Percentiles rank a stretch among this genome's conserved stretches.
Conservation (phyloP, 768 basidiomycete genomes). For the Exidia glandulosa region DNA sequence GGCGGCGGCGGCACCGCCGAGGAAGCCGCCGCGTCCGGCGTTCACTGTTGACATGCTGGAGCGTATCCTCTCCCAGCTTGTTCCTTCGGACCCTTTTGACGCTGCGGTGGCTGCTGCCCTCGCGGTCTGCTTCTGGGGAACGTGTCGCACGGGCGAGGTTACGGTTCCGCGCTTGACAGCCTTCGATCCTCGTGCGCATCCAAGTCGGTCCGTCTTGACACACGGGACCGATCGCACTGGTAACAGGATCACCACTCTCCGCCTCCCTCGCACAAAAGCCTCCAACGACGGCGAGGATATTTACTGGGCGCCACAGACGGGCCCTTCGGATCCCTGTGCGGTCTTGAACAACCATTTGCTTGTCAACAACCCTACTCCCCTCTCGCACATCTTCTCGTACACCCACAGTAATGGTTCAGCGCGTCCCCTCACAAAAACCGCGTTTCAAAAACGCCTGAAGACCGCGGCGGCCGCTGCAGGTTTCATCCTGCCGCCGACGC, state of each 20-base stretch:
- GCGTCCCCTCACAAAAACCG: neutral
- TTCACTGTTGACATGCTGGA: slow-evolving; percentile 18
- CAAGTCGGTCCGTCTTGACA: neutral
- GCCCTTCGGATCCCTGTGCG: slow-evolving; percentile 13
- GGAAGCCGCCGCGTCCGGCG: slow-evolving; percentile 20
- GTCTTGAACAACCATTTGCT: slow-evolving; percentile 18
- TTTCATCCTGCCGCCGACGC: neutral
- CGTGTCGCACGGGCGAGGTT: slow-evolving; percentile 26
- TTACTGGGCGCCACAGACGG: slow-evolving; percentile 20
- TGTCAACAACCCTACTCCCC: slow-evolving; percentile 17
- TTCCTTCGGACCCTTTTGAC: slow-evolving; percentile 20
- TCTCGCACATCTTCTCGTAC: slow-evolving; percentile 23
- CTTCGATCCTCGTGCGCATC: neutral
- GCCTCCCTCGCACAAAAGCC: slow-evolving; percentile 20
- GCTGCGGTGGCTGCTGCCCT: slow-evolving; percentile 27
- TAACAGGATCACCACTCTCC: slow-evolving; percentile 14
- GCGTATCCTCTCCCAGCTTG: slow-evolving; percentile 11
- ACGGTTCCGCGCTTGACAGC: neutral
- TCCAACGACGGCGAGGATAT: slow-evolving; percentile 19
- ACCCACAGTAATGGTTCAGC: slow-evolving; percentile 1
- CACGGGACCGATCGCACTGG: neutral
- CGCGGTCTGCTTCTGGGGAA: slow-evolving; percentile 27
- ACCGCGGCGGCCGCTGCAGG: neutral
- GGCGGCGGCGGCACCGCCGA: slow-evolving; percentile 16
- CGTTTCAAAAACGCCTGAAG: neutral